Conservation (phyloP, 441 rosid species). For the Populus hybrid region DNA sequence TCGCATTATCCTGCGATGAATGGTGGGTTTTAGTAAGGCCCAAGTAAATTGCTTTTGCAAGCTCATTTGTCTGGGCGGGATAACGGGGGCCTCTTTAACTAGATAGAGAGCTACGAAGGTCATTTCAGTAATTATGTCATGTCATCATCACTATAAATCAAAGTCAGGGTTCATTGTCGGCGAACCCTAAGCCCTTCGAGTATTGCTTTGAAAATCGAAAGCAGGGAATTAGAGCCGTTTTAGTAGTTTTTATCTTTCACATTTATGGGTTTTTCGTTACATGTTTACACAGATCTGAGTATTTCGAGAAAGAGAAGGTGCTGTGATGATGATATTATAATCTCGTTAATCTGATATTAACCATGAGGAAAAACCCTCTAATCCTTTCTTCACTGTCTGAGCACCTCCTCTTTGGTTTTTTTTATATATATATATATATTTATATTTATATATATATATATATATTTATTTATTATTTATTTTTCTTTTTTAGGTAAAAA, state of each 20-base stretch:
- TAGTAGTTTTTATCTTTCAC: too few species aligned
- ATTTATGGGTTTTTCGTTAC: too few species aligned
- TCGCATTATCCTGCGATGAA: too few species aligned
- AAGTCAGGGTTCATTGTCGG: too few species aligned
- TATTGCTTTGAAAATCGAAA: too few species aligned
- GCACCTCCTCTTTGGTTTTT: constrained; percentile 19
- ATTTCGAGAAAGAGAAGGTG: constrained; percentile 13
- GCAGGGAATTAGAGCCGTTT: too few species aligned
- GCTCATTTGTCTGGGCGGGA: too few species aligned
- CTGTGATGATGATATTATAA: constrained; percentile 31
- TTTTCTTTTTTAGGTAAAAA: not conserved
- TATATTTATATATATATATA: not conserved
- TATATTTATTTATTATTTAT: too few species aligned
- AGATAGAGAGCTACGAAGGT: not conserved
- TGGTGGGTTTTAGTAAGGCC: too few species aligned
- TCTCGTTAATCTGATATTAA: constrained; percentile 45
- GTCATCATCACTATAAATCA: not conserved
- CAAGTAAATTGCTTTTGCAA: too few species aligned
- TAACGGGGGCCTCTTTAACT: not conserved
- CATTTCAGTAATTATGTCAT: not conserved
- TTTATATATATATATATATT: not conserved
- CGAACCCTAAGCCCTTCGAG: too few species aligned
- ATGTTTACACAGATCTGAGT: too few species aligned
- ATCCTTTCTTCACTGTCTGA: constrained; percentile 33
- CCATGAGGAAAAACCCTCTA: constrained; percentile 28